These are phyloP conservation scores for Epichloe brachyelytri DNA, from an alignment of 2,329 filamentous ascomycete genomes.

Conservation along the genomic window DNA sequence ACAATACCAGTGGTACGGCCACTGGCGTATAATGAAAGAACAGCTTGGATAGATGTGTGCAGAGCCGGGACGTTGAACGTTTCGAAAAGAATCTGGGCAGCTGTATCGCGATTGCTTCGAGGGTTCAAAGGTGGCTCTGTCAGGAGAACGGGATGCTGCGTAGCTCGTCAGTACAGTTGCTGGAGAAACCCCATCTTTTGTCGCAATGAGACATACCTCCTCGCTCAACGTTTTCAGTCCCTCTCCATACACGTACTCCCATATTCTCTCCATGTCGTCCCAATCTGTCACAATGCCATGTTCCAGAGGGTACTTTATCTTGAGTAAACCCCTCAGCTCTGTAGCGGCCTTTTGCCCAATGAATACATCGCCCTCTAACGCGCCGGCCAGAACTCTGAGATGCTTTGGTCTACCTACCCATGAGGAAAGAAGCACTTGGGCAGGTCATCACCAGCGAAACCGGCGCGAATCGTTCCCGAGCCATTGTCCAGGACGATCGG, in stretches of 20 bases:
- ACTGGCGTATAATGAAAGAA: constrained; percentile 89
- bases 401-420: constrained; percentile 96
- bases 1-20: constrained; percentile 94
- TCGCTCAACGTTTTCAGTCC: constrained; percentile 94
- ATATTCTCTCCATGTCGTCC: constrained; percentile 99
- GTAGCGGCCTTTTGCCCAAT: constrained; percentile 82
- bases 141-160: constrained; percentile 80
- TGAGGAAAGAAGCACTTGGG: constrained; percentile 94
- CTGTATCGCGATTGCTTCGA: constrained; percentile 86
- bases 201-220: constrained; percentile 46
- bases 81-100: constrained; percentile 95
- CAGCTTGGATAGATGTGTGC: constrained; percentile 94
- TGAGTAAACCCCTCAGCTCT: constrained; percentile 81
- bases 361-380: constrained; percentile 91
- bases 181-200: not conserved
- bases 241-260: constrained; percentile 94
- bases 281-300: constrained; percentile 98
- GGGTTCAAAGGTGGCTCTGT: constrained; percentile 95
- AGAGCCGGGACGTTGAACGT: constrained; percentile 96
- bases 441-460: constrained; percentile 89
- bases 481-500: constrained; percentile 99
- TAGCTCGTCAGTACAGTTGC: constrained; percentile 9
- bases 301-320: constrained; percentile 91
- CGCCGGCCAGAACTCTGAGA: constrained; percentile 85
- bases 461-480: constrained; percentile 91